These are phyloP conservation scores for Capsicum pubescens DNA, from an alignment of 257 asterid genomes.

Conservation along the genomic window DNA sequence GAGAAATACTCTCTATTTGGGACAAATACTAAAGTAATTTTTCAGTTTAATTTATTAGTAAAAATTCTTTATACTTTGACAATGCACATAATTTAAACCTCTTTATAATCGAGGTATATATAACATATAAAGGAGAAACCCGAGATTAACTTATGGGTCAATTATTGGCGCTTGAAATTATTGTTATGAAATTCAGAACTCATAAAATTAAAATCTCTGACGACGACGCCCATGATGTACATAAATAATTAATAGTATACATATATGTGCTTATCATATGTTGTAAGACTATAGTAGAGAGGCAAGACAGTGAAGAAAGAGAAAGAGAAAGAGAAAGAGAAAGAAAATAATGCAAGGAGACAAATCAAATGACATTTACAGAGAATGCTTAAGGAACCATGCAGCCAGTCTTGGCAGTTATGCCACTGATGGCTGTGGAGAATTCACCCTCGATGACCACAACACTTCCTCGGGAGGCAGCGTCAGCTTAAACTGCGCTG, in stretches of 20 bases:
- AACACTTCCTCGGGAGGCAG: constrained; percentile 17
- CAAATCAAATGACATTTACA: constrained; percentile 41
- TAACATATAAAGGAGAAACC: no score
- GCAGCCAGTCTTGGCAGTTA: constrained; percentile 86
- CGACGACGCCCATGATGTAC: rapidly evolving
- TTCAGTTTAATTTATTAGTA: neutral
- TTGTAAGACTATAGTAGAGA: neutral
- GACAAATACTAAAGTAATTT: neutral
- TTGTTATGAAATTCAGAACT: neutral
- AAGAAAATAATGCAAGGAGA: constrained; percentile 54
- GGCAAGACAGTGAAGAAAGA: neutral
- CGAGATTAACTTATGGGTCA: no score
- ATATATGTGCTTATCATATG: neutral
- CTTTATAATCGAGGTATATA: neutral
- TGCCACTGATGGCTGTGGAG: constrained; percentile 87
- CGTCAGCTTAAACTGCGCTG: constrained; percentile 54
- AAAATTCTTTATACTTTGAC: neutral
- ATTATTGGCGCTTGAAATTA: neutral
- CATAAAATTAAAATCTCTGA: neutral
- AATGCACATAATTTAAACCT: neutral
- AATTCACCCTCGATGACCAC: constrained; percentile 48
- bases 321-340: constrained; percentile 22
- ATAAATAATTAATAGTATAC: neutral
- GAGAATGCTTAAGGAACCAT: constrained; percentile 73
- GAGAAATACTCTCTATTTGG: neutral